Percentiles rank a stretch among this genome's conserved stretches.
phyloP scores from a whole-genome alignment of 179 eudicot genomes.

The Nepenthes alata region DNA sequence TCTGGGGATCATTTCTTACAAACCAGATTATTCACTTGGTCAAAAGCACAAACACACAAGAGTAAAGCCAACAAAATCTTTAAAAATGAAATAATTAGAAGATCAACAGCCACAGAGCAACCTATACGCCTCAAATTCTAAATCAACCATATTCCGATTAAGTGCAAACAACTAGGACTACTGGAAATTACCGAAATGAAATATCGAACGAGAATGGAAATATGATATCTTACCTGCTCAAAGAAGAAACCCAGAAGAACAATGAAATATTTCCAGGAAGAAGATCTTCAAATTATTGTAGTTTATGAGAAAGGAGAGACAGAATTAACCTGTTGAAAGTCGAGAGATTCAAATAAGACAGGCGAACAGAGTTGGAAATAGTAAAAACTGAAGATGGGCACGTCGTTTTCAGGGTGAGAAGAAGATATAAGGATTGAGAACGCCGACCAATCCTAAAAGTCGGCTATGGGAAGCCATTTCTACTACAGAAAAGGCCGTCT shows the following conservation, averaged over 20 bases:
- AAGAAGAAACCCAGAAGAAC: slow-evolving; percentile 14
- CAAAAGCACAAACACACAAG: neutral
- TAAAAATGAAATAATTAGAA: neutral
- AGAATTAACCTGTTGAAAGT: neutral
- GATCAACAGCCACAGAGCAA: no score
- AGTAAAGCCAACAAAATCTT: neutral
- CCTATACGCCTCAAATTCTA: no score
- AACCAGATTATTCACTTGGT: neutral
- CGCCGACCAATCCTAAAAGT: slow-evolving; percentile 3
- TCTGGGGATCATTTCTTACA: neutral
- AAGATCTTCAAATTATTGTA: neutral
- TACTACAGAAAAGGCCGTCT: neutral
- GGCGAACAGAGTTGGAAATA: neutral
- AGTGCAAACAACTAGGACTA: neutral
- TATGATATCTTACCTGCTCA: slow-evolving; percentile 17
- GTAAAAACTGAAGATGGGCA: slow-evolving; percentile 25
- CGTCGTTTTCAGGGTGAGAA: slow-evolving; percentile 14
- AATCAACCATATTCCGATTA: no score
- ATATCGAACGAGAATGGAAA: neutral
- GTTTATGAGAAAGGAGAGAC: neutral
- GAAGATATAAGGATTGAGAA: slow-evolving; percentile 7
- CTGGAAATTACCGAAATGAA: neutral
- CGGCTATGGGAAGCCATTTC: neutral
- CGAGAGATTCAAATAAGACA: neutral
- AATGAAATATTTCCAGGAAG: neutral